Conservation (phyloP, 1,284 basidiomycete species). For the Moesziomyces sp. region DNA sequence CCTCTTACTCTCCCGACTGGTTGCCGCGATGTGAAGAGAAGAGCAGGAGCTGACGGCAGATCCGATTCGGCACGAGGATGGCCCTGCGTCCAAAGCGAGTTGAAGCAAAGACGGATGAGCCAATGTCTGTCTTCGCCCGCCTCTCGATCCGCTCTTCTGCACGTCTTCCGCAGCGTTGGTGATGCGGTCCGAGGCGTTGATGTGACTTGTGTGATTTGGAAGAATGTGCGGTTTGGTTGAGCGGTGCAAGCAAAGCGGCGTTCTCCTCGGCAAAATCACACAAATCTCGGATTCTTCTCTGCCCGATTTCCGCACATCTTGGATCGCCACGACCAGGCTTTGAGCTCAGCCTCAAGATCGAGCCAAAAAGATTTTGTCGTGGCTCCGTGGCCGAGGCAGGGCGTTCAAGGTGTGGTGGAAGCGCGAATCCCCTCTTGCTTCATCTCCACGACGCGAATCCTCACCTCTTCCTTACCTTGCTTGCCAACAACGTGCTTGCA, state of each 20-base stretch:
- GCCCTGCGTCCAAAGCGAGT: neutral
- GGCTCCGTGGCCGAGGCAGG: no score
- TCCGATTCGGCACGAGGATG: neutral
- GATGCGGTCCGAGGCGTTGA: neutral
- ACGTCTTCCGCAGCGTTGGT: neutral
- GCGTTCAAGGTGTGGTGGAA: neutral
- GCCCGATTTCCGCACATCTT: neutral
- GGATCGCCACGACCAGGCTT: neutral
- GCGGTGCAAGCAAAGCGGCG: neutral
- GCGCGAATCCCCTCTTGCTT: neutral
- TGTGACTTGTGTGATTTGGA: neutral
- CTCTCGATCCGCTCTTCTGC: neutral
- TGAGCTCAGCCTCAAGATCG: neutral
- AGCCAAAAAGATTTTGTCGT: neutral
- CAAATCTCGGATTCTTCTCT: neutral
- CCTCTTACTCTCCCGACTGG: neutral
- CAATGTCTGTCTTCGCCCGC: neutral
- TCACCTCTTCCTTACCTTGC: neutral
- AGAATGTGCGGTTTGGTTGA: neutral
- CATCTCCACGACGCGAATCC: neutral
- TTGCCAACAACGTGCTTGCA: conserved; percentile 1
- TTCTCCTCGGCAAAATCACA: neutral
- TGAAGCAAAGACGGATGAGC: neutral
- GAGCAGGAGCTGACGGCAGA: neutral
- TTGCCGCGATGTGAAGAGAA: neutral